These are phyloP conservation scores for Saccharata proteae DNA, from an alignment of 2,329 filamentous ascomycete species.

Conservation along the genomic window DNA sequence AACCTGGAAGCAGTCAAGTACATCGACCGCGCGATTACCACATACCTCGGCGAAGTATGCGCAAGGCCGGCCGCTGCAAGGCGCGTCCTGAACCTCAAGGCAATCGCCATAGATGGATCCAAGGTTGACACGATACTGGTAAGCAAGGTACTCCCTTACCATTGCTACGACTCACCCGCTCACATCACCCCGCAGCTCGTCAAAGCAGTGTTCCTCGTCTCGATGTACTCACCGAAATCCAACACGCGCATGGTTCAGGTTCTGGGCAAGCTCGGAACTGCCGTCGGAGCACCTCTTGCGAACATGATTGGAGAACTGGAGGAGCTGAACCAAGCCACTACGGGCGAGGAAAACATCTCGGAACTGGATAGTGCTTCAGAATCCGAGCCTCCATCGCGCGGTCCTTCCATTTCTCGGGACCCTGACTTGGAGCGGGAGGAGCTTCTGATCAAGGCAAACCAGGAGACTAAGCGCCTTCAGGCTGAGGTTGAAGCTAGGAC, in stretches of 20 bases:
- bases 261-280: constrained; percentile 24
- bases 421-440: constrained; percentile 38
- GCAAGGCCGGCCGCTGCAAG: constrained; percentile 21
- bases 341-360: constrained; percentile 3
- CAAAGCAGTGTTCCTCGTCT: constrained; percentile 36
- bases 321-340: neutral
- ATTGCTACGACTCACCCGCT: no score
- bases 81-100: constrained; percentile 30
- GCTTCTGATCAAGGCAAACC: constrained; percentile 36
- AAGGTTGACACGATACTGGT: constrained; percentile 24
- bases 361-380: constrained; percentile 8
- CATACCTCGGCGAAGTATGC: constrained; percentile 37
- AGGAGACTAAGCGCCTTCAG: constrained; percentile 32
- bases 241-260: constrained; percentile 36
- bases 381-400: neutral
- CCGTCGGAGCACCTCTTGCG: constrained; percentile 26
- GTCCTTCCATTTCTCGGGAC: constrained; percentile 19
- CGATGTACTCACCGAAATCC: constrained; percentile 34
- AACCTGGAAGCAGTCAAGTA: constrained; percentile 28
- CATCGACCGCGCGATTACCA: constrained; percentile 35
- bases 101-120: constrained; percentile 33
- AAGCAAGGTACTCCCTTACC: neutral
- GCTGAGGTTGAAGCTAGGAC: constrained; percentile 27
- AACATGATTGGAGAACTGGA: constrained; percentile 27
- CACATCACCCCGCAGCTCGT: constrained; percentile 22